Percentiles rank a stretch among this genome's conserved stretches.
Conservation (phyloP, 202 grass and related monocot genomes). For the Saccharum hybrid region DNA sequence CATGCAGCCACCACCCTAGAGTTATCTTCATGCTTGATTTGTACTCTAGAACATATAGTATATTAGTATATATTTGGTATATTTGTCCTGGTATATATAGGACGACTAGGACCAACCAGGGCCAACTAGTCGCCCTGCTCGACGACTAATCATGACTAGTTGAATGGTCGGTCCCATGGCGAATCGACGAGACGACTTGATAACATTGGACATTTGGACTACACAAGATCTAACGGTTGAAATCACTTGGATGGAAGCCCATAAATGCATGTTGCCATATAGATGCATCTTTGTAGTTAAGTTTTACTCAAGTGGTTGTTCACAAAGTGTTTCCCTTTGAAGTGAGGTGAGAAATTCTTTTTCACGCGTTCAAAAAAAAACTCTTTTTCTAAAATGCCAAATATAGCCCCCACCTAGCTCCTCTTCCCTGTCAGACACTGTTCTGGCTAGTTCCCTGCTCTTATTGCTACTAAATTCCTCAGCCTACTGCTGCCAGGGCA, state of each 20-base stretch:
- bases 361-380: too few relatives aligned
- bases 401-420: neutral
- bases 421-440: neutral
- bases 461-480: neutral
- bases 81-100: neutral
- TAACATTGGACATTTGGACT: neutral
- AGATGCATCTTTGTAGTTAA: neutral
- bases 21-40: neutral
- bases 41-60: neutral
- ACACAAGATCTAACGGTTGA: neutral
- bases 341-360: neutral
- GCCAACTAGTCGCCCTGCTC: neutral
- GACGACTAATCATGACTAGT: too few relatives aligned
- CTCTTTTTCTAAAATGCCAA: neutral
- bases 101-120: neutral
- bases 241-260: neutral
- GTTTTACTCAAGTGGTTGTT: neutral
- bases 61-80: neutral
- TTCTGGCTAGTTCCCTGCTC: conserved; percentile 5
- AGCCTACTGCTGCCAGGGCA: neutral
- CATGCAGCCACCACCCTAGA: neutral
- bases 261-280: neutral
- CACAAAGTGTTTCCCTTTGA: neutral
- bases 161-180: too few relatives aligned
- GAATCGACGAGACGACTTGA: neutral